Evolutionary conservation across 2,329 filamentous ascomycete genomes (phyloP).

Genomic region (Chrysoporthe deuterocubensis): DNA sequence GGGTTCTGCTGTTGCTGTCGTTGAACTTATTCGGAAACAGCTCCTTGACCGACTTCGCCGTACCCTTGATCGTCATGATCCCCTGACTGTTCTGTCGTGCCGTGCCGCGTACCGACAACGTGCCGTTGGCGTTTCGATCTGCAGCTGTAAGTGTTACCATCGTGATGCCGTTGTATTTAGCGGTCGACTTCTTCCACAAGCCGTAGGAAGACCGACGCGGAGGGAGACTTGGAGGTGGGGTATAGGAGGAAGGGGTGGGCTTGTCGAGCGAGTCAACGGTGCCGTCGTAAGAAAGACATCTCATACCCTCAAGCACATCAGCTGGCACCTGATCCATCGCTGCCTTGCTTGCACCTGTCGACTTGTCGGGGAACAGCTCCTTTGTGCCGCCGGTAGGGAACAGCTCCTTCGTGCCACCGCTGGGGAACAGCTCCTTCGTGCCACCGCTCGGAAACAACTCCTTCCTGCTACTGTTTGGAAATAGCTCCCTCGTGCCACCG

Average conservation of each 20-base stretch:
- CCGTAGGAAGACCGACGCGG: background rate
- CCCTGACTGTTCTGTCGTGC: conserved; percentile 51
- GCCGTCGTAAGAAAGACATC: conserved; percentile 29
- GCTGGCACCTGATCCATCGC: conserved; percentile 41
- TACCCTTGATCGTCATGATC: conserved; percentile 68
- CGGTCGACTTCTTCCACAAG: background rate
- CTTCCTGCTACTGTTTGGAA: conserved; percentile 46
- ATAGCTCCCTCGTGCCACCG: conserved; percentile 61
- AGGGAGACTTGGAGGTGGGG: background rate
- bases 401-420: conserved; percentile 56
- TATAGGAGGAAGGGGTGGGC: conserved; percentile 5
- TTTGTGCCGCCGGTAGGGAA: conserved; percentile 55
- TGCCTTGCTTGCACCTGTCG: conserved; percentile 31
- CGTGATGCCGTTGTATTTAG: background rate
- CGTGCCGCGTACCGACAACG: conserved; percentile 58
- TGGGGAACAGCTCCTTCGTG: conserved; percentile 51
- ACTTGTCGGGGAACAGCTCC: conserved; percentile 62
- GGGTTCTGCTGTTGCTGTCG: conserved; percentile 35
- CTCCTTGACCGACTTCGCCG: conserved; percentile 62
- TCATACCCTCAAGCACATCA: conserved; percentile 42
- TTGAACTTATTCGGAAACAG: conserved; percentile 68
- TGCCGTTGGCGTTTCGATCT: conserved; percentile 22
- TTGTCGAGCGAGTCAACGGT: conserved; percentile 18
- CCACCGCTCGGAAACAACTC: conserved; percentile 10
- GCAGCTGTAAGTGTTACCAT: conserved; percentile 20